Conservation (phyloP, 2,329 filamentous ascomycete species). For the Cercospora zeina region DNA sequence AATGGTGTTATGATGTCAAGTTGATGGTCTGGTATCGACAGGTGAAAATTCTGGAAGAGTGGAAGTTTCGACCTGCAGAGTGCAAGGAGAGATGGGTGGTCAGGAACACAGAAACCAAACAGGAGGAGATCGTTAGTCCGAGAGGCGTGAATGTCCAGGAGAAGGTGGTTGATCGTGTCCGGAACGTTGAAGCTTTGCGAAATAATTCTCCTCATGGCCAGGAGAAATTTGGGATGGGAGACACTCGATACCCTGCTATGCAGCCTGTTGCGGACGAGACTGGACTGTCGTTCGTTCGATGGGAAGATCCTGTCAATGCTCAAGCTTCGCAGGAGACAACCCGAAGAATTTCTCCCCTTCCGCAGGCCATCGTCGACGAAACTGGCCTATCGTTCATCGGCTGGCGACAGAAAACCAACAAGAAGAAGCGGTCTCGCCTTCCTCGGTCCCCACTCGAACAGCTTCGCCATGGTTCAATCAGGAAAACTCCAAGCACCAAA, state of each 20-base stretch:
- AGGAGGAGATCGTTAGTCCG: background rate
- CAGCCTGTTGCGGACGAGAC: constrained; percentile 3
- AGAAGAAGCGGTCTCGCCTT: background rate
- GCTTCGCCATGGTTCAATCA: background rate
- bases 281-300: constrained; percentile 7
- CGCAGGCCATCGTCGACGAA: background rate
- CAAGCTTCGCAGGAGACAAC: background rate
- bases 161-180: background rate
- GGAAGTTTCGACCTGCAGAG: background rate
- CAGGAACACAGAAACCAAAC: background rate
- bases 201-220: background rate
- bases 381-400: constrained; percentile 3
- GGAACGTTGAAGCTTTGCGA: background rate
- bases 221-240: background rate
- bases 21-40: background rate
- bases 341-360: background rate
- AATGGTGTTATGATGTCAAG: background rate
- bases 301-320: background rate
- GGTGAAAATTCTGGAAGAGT: constrained; percentile 4
- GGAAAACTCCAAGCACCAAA: background rate
- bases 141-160: background rate
- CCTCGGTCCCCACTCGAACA: background rate
- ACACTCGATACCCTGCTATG: background rate
- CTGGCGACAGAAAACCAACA: constrained; percentile 2
- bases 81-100: background rate